Evolutionary conservation across 2,329 filamentous ascomycete species (phyloP), one percentile per base, ranked within the genome.

Genomic region (Blastomyces gilchristii): DNA sequence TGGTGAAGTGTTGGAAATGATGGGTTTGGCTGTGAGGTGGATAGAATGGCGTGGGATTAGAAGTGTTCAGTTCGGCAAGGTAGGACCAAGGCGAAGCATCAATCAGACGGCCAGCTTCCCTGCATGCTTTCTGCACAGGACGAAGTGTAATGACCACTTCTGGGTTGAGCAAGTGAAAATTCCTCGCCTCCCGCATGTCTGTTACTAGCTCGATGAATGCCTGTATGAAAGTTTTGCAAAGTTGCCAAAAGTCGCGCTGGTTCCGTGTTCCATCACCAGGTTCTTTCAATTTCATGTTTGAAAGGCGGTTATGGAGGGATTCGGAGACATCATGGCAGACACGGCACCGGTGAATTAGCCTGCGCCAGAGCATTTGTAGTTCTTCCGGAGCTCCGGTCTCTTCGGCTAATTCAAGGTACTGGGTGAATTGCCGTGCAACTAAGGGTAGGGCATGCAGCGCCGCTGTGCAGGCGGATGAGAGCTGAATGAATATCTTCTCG

Each of bases 271-370:
- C 83, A 60, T 90, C 83, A 12, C 85, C 87, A 8, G 90, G 89
- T 69, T 96, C 91, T 72, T 93, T 94, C 12, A 96, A 80, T 72
- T 91, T 91, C 78, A 96, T 90, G 57, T 83, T 82, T 3, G 87
- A 90, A 12, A 97, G 77, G n/a, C 87, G 83, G 49, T 80, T 80
- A 70, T 89, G 87, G 37, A 97, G 80, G 12, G 84, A 81, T 69
- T 91, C 86, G 1, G 89, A 89, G 68, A 89, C 86, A 63, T 89
- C 84, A 52, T 92, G 82, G 22, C 89, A 86, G 14, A 84, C 79
- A 53, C 83, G 83, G 71, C 88, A 92, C 70, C 87, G 88, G 57
- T 85, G 81, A 61, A 93, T 86, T 56, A 96, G 81, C 1, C 81
- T 79, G 62, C 82, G 86, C 87, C 89, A 91, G 62, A 86, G 81